These are phyloP conservation scores for Pyricularia pennisetigena DNA, from an alignment of 2,329 filamentous ascomycete species.

Conservation along the genomic window DNA sequence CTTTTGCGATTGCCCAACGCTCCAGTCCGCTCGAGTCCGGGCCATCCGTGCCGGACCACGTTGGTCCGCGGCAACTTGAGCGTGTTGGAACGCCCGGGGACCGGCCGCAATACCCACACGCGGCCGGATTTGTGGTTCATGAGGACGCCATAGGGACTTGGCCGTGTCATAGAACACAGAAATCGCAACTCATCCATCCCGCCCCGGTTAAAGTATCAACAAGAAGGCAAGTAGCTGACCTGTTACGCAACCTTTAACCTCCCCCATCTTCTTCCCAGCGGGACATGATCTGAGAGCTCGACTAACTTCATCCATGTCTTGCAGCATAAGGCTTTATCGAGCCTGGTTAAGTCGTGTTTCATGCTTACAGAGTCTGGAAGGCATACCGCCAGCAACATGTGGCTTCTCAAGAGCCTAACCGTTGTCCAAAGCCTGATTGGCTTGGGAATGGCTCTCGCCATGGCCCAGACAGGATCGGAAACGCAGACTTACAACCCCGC, in stretches of 20 bases:
- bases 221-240: too few relatives aligned
- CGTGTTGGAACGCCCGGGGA: too few relatives aligned
- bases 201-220: too few relatives aligned
- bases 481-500: neutral
- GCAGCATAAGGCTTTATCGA: too few relatives aligned
- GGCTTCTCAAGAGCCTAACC: neutral
- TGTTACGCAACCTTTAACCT: too few relatives aligned
- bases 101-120: neutral
- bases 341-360: too few relatives aligned
- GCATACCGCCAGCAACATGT: neutral
- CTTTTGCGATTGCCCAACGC: neutral
- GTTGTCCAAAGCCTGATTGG: neutral
- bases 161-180: neutral
- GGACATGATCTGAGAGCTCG: too few relatives aligned
- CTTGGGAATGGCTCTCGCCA: neutral
- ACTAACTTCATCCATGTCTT: too few relatives aligned
- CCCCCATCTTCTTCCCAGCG: too few relatives aligned
- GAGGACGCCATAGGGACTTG: neutral
- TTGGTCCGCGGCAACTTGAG: neutral
- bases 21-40: neutral
- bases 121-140: neutral
- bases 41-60: neutral
- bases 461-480: neutral
- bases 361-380: too few relatives aligned
- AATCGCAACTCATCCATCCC: too few relatives aligned